Evolutionary conservation across 2,329 filamentous ascomycete species (phyloP), one percentile per base, ranked within the genome.

Genomic region (Immersiporthe knoxdaviesiana): DNA sequence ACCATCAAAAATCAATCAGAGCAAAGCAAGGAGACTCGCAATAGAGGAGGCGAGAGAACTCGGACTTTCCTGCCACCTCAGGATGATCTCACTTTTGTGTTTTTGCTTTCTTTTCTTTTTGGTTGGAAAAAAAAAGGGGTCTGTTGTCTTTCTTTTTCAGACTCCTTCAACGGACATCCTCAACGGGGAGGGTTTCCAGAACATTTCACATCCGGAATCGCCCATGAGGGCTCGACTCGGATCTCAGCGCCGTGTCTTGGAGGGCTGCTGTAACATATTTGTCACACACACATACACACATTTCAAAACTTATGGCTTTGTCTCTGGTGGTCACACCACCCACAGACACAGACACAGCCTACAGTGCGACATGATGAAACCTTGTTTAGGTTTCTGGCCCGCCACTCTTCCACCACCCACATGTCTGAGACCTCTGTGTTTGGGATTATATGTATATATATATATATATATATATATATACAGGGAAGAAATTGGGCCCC

Each of bases 401-500:
- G n/a, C 32, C 6, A 3, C 30, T 27, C 3, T 37, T 16, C 12
- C 47, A 30, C 32, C 16, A 24, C 32, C n/a, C 32, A 52, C 63
- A 54, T 56, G 47, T 65, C 32, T 27, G 63, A 65, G 63, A 65
- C 50, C 21, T 39, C n/a, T 56, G 32, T 24, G 47, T n/a, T 24
- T 16, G 44, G 44, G 18, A 21, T n/a, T n/a, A n/a, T n/a, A n/a
- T n/a, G n/a, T n/a, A n/a, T n/a, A n/a, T n/a, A n/a, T n/a, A n/a
- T n/a, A n/a, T n/a, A n/a, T n/a, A n/a, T n/a, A n/a, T n/a, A n/a
- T 10, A 21, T n/a, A 35, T 56, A n/a, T 5, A n/a, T 4, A 4
- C 11, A 39, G 37, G 47, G 47, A 24, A 21, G 47, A 24, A 21
- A 47, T 10, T 3, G n/a, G 44, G 61, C 32, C 8, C 1, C 3